Evolutionary conservation across 2,329 filamentous ascomycete species (phyloP).

Genomic region (Ceratocystis cubensis): DNA sequence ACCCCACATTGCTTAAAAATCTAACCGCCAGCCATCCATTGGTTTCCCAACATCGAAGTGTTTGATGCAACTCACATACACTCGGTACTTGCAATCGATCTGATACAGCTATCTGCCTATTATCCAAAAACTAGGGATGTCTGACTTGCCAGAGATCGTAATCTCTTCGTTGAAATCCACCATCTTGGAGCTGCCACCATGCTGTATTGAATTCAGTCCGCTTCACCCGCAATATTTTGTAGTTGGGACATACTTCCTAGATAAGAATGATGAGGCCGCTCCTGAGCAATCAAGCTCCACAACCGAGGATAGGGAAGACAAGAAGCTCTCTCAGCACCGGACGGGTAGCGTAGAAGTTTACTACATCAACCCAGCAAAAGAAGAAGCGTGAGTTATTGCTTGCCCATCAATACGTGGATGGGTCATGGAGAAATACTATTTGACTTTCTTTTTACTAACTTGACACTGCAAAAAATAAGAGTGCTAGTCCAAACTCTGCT

Average conservation of each 20-base stretch:
- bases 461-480: slow-evolving; percentile 29
- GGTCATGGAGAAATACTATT: neutral
- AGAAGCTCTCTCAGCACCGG: slow-evolving; percentile 41
- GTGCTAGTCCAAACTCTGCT: slow-evolving; percentile 44
- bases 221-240: slow-evolving; percentile 52
- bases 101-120: neutral
- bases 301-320: slow-evolving; percentile 24
- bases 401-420: neutral
- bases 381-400: slow-evolving; percentile 15
- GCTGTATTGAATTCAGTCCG: slow-evolving; percentile 65
- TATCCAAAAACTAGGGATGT: neutral
- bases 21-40: too few relatives aligned
- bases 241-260: slow-evolving; percentile 73
- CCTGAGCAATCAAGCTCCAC: slow-evolving; percentile 7
- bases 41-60: too few relatives aligned
- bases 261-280: slow-evolving; percentile 33
- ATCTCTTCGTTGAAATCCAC: slow-evolving; percentile 37
- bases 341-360: slow-evolving; percentile 61
- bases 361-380: slow-evolving; percentile 7
- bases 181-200: slow-evolving; percentile 55
- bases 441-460: slow-evolving; percentile 11
- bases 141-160: neutral
- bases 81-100: neutral
- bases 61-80: too few relatives aligned
- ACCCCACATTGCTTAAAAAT: too few relatives aligned